Evolutionary conservation across 768 basidiomycete species (phyloP), one percentile per base, ranked within the genome.

Genomic region (Boletellus emodensis): DNA sequence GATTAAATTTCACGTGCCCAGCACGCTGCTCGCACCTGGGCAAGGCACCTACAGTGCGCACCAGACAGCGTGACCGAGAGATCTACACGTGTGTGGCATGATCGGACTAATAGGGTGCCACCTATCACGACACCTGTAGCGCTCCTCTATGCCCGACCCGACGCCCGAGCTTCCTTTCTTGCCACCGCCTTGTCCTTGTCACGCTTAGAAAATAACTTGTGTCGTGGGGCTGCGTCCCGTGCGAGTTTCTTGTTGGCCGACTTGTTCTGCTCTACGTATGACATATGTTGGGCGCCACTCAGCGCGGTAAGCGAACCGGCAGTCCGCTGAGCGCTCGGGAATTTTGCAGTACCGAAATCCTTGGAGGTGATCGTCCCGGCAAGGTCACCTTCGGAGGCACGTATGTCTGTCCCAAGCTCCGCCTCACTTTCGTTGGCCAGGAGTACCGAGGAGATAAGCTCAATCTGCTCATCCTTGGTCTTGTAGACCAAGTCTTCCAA

Each of bases 401-500:
- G 80, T 47, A 94, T 80, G 64, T 94, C 94, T 32, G 83, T 78
- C 33, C 90, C 92, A 44, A 93, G 80, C 60, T 94, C 91, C 14
- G 90, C 92, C 60, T 87, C 90, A 57, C 82, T 85, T 65, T 96
- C 95, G 67, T 89, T 92, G 30, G 93, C 90, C 54, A 93, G 76
- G 17, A 98, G 76, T 15, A 98, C 94, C 6, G 90, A 87, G 51
- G 90, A 87, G n/a, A 99, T 78, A 15, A 99, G 82, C 66, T 97
- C 95, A 52, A 98, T 95, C 72, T 98, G 95, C 63, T 96, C 90
- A 60, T 92, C 85, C 61, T 82, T 81, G 36, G 90, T 91, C 61
- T 81, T 83, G 74, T 95, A 99, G 44, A 97, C 96, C 46, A 98
- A 78, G 62, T 93, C 88, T 4, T 87, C 83, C 56, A 94, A 77